A percentile compares a stretch with the other conserved stretches of the same genome.
Evolutionary conservation across 1,139 yeast genomes (phyloP).

Genomic region (Chernovozyma sophiae-reginae): DNA sequence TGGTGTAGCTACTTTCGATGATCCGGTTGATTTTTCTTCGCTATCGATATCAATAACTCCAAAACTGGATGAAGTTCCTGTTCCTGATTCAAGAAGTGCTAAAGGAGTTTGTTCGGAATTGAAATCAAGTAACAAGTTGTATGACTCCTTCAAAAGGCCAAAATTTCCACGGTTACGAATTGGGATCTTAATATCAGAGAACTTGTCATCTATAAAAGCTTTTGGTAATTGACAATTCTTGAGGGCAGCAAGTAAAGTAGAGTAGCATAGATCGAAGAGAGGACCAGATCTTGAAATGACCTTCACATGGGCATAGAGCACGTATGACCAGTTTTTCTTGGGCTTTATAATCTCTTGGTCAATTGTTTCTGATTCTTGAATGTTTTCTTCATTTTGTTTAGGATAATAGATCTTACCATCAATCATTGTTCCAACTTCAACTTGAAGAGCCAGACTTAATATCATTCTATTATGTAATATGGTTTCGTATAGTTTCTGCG

Average conservation of each 20-base stretch:
- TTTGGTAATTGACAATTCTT: constrained; percentile 59
- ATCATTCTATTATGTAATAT: constrained; percentile 54
- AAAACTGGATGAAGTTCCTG: constrained; percentile 57
- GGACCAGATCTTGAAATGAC: constrained; percentile 84
- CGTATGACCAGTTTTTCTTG: constrained; percentile 52
- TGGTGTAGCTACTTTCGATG: too few species aligned
- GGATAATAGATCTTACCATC: constrained; percentile 31
- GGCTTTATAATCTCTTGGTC: constrained; percentile 5
- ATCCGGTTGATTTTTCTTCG: constrained; percentile 25
- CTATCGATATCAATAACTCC: constrained; percentile 50
- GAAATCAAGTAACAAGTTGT: constrained; percentile 25
- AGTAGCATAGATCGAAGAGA: constrained; percentile 72
- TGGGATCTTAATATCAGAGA: constrained; percentile 47
- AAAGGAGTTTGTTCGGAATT: constrained; percentile 23
- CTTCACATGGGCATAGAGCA: constrained; percentile 68
- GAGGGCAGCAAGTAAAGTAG: constrained; percentile 63
- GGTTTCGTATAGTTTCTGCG: constrained; percentile 64
- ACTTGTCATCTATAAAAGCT: constrained; percentile 58
- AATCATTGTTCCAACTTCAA: constrained; percentile 51
- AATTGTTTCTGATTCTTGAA: constrained; percentile 8
- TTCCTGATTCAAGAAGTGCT: constrained; percentile 26
- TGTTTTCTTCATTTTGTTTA: constrained; percentile 14
- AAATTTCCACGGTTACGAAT: constrained; percentile 50
- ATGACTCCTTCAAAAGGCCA: constrained; percentile 41
- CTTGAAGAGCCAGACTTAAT: constrained; percentile 40